These are phyloP conservation scores for Phoenix dactylifera DNA, from an alignment of 176 grass and related monocot species.

Conservation along the genomic window DNA sequence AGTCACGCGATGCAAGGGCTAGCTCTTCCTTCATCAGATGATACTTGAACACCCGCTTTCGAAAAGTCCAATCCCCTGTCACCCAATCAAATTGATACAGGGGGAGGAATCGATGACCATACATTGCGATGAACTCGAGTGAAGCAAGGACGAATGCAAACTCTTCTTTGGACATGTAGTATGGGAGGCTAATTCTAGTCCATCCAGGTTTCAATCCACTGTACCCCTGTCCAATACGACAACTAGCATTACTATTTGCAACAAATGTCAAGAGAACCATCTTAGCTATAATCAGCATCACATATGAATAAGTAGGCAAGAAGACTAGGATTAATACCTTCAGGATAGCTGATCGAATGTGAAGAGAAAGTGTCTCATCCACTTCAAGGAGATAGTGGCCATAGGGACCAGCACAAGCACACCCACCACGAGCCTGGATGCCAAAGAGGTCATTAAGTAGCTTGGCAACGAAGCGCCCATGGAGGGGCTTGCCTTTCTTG, in stretches of 20 bases:
- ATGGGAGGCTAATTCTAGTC: slow-evolving; percentile 68
- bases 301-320: too few species aligned
- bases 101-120: slow-evolving; percentile 51
- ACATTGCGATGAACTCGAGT: slow-evolving; percentile 45
- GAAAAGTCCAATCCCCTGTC: slow-evolving; percentile 56
- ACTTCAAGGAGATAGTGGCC: slow-evolving; percentile 55
- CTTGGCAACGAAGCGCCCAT: slow-evolving; percentile 55
- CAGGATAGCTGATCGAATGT: slow-evolving; percentile 44
- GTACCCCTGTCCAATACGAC: slow-evolving; percentile 35
- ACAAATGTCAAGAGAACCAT: too few species aligned
- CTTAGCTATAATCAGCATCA: too few species aligned
- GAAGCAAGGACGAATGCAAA: slow-evolving; percentile 49
- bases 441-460: slow-evolving; percentile 78
- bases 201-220: slow-evolving; percentile 76
- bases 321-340: slow-evolving; percentile 7
- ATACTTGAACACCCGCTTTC: slow-evolving; percentile 30
- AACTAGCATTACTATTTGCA: too few species aligned
- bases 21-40: slow-evolving; percentile 28
- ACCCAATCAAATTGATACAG: slow-evolving; percentile 63
- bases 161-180: slow-evolving; percentile 61
- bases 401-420: slow-evolving; percentile 60
- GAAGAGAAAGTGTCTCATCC: slow-evolving; percentile 32
- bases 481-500: slow-evolving; percentile 29
- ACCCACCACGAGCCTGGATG: slow-evolving; percentile 74
- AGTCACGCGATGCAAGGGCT: not conserved